Percentiles rank a stretch among this genome's conserved stretches.
These are phyloP conservation scores for Cercophora newfieldiana DNA, from an alignment of 495 filamentous ascomycete genomes.

Conservation along the genomic window DNA sequence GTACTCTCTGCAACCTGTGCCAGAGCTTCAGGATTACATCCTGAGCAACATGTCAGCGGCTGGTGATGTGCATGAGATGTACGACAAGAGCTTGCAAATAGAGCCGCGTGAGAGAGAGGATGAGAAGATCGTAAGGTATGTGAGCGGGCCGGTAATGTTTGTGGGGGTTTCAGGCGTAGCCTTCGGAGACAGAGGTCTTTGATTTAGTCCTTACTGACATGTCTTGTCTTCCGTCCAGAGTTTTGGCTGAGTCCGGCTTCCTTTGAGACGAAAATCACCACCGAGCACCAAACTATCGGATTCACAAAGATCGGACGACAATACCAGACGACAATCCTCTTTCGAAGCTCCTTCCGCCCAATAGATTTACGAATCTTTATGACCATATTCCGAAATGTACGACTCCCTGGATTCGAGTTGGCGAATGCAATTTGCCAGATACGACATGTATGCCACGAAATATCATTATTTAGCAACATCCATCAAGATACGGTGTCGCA, in stretches of 20 bases:
- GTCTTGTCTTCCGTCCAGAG: not conserved
- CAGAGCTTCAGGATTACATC: conserved; percentile 95
- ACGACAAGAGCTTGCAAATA: conserved; percentile 87
- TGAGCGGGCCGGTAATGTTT: conserved; percentile 11
- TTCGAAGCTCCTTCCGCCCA: not conserved
- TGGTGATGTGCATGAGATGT: conserved; percentile 98
- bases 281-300: not conserved
- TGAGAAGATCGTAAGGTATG: conserved; percentile 68
- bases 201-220: not conserved
- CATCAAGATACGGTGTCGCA: not conserved
- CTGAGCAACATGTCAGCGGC: conserved; percentile 90
- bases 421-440: not conserved
- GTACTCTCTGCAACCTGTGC: conserved; percentile 83
- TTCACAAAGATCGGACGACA: not conserved
- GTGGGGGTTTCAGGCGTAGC: not conserved
- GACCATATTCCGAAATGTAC: not conserved
- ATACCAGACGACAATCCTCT: not conserved
- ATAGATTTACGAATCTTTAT: not conserved
- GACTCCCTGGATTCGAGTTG: not conserved
- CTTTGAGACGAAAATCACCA: conserved; percentile 6
- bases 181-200: not conserved
- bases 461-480: not conserved
- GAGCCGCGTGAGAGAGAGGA: conserved; percentile 96
- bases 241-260: conserved; percentile 18
- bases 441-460: not conserved